Conservation (phyloP, 306 rosid species). For the Acacia crassicarpa region DNA sequence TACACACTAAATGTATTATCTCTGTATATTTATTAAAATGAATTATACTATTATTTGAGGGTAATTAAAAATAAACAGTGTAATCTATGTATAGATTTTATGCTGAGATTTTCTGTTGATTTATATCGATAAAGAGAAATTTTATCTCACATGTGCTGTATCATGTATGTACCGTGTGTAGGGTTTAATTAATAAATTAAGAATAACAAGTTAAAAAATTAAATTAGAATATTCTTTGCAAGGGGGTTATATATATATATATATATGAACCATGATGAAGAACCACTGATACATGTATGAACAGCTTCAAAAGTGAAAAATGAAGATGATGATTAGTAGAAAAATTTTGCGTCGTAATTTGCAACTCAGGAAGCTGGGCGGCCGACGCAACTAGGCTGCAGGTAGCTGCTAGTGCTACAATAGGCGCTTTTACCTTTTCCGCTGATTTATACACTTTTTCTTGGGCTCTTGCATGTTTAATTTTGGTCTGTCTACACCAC, state of each 20-base stretch:
- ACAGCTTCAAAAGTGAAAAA: slow-evolving; percentile 15
- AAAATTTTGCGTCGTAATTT: neutral
- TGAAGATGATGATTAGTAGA: neutral
- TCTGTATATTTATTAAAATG: neutral
- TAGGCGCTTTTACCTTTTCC: neutral
- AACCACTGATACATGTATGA: neutral
- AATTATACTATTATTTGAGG: neutral
- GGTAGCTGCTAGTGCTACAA: neutral
- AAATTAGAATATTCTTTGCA: neutral
- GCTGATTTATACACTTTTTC: neutral
- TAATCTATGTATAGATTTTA: no score
- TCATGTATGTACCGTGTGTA: no score
- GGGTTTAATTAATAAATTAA: no score
- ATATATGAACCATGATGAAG: no score
- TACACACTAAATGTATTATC: no score
- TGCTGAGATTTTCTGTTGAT: neutral
- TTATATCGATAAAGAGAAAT: no score
- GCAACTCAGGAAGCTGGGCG: neutral
- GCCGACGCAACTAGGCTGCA: neutral
- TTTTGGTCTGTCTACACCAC: neutral
- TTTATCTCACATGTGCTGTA: no score
- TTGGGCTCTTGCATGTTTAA: neutral
- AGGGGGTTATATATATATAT: no score
- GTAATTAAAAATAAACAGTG: no score
- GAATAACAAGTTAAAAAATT: neutral